Percentiles rank a stretch among this genome's conserved stretches.
phyloP scores from a whole-genome alignment of 805 yeast species.

The Candida endomychidarum region DNA sequence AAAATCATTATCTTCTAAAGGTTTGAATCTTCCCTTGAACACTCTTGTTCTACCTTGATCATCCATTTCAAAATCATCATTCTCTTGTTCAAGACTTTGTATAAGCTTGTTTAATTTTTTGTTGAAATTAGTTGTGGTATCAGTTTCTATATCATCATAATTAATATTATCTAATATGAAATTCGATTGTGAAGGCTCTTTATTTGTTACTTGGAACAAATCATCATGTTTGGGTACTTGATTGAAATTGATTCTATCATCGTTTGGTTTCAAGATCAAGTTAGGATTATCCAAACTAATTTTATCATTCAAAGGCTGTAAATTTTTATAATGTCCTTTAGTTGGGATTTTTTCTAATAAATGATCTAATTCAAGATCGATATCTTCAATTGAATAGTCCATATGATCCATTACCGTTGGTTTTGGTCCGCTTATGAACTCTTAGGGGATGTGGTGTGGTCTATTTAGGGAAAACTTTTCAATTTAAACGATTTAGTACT shows the following conservation, averaged over 20 bases:
- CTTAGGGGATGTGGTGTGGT: neutral
- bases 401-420: neutral
- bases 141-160: slow-evolving; percentile 22
- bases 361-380: slow-evolving; percentile 11
- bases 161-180: too few relatives aligned
- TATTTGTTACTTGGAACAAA: slow-evolving; percentile 17
- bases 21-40: slow-evolving; percentile 33
- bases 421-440: neutral
- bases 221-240: slow-evolving; percentile 5
- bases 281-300: slow-evolving; percentile 7
- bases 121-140: slow-evolving; percentile 1
- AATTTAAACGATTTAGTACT: slow-evolving; percentile 3
- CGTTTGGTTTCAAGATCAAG: slow-evolving; percentile 4
- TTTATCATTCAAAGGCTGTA: slow-evolving; percentile 6
- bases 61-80: slow-evolving; percentile 31
- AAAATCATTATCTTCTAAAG: slow-evolving; percentile 20
- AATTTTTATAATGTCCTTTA: slow-evolving; percentile 5
- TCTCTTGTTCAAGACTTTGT: slow-evolving; percentile 28
- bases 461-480: slow-evolving; percentile 1
- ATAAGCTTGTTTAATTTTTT: slow-evolving; percentile 38
- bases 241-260: neutral
- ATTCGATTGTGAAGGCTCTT: too few relatives aligned
- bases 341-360: slow-evolving; percentile 7
- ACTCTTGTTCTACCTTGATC: slow-evolving; percentile 36
- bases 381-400: slow-evolving; percentile 8